Conservation (phyloP, 1,284 basidiomycete genomes). For the Boletus sp. region DNA sequence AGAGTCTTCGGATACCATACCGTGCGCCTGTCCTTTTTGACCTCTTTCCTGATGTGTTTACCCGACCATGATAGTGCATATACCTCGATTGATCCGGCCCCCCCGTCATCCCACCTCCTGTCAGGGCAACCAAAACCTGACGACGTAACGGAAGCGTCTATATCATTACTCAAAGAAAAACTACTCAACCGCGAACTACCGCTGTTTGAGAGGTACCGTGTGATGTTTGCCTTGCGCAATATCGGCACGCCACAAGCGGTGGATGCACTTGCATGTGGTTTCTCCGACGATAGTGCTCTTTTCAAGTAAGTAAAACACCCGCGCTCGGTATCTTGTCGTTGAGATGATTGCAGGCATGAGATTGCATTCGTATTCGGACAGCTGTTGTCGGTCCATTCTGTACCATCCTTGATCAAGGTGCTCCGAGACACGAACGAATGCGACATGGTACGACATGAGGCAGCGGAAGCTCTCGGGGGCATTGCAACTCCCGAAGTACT, state of each 20-base stretch:
- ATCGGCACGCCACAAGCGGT: conserved; percentile 81
- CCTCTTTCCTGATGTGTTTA: conserved; percentile 22
- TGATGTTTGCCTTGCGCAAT: conserved; percentile 97
- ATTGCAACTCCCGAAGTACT: conserved; percentile 93
- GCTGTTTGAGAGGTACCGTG: conserved; percentile 93
- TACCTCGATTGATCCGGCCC: conserved; percentile 95
- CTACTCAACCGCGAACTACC: conserved; percentile 70
- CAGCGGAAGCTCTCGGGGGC: conserved; percentile 95
- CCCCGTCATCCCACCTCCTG: conserved; percentile 64
- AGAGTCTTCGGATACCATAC: conserved; percentile 33
- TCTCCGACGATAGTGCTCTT: conserved; percentile 80
- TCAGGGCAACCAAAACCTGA: conserved; percentile 48
- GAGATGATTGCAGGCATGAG: conserved; percentile 68
- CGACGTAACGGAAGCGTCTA: conserved; percentile 44
- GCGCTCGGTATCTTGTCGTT: neutral
- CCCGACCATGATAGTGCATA: conserved; percentile 41
- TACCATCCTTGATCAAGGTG: conserved; percentile 80
- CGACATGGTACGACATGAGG: conserved; percentile 99
- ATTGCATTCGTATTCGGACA: conserved; percentile 99
- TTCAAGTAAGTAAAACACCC: conserved; percentile 68
- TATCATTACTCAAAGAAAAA: conserved; percentile 56
- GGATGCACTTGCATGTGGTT: conserved; percentile 87
- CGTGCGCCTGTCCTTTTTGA: conserved; percentile 32
- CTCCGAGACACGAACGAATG: conserved; percentile 74
- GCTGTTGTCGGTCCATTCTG: conserved; percentile 84